A percentile compares a stretch with the other conserved stretches of the same genome.
Conservation (phyloP, 1,139 yeast species). For the Yamadazyma dendronema region DNA sequence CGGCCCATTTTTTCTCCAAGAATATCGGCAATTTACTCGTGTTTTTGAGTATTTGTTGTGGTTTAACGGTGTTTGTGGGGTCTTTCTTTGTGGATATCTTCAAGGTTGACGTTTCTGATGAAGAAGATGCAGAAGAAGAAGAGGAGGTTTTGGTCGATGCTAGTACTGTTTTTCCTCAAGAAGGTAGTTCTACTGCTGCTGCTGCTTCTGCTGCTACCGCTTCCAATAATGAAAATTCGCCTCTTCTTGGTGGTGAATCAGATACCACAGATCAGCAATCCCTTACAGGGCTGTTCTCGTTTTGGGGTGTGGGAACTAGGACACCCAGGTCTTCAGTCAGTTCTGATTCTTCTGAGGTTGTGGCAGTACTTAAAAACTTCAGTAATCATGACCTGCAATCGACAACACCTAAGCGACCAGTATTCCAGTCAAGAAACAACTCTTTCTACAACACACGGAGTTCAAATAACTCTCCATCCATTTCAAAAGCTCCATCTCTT, state of each 20-base stretch:
- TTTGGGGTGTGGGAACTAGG: slow-evolving; percentile 32
- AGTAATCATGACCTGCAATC: slow-evolving; percentile 5
- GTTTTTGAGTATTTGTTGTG: slow-evolving; percentile 39
- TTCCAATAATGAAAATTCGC: neutral
- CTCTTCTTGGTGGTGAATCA: neutral
- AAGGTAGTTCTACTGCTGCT: slow-evolving; percentile 1
- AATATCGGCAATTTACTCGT: slow-evolving; percentile 41
- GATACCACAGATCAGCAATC: slow-evolving; percentile 10
- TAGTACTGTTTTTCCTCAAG: too few species aligned
- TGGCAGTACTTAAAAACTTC: slow-evolving; percentile 6
- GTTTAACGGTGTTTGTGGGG: slow-evolving; percentile 34
- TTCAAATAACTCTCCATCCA: slow-evolving; percentile 5
- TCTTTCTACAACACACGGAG: slow-evolving; percentile 10
- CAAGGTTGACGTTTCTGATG: slow-evolving; percentile 20
- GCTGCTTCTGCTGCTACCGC: neutral
- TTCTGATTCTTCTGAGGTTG: slow-evolving; percentile 11
- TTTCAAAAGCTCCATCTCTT: slow-evolving; percentile 7
- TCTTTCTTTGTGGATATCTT: slow-evolving; percentile 39
- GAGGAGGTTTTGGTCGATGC: neutral
- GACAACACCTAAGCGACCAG: slow-evolving; percentile 9
- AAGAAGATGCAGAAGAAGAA: slow-evolving; percentile 13
- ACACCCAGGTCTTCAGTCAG: slow-evolving; percentile 13
- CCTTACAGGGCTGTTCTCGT: slow-evolving; percentile 37
- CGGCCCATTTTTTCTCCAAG: slow-evolving; percentile 44
- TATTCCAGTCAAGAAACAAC: slow-evolving; percentile 14